phyloP scores from a whole-genome alignment of 352 stramenopile genomes.

The Elongisporangium anandrum region DNA sequence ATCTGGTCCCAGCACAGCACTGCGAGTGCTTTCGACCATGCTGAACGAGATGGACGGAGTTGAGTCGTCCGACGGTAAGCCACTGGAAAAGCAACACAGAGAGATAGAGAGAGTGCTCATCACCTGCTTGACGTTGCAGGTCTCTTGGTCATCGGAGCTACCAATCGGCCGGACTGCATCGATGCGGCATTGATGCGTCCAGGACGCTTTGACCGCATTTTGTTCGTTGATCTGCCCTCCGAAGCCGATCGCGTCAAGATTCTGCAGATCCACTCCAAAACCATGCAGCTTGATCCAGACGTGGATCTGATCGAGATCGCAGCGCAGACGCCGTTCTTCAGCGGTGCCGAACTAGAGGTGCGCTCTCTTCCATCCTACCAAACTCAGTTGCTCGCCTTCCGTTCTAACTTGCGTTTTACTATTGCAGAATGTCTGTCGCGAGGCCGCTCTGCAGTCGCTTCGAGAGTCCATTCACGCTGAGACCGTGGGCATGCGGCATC shows the following conservation, averaged over 20 bases:
- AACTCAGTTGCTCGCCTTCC: not conserved
- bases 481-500: constrained; percentile 53
- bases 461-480: constrained; percentile 60
- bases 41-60: constrained; percentile 98
- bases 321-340: constrained; percentile 56
- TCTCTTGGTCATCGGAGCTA: constrained; percentile 96
- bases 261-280: constrained; percentile 67
- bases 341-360: constrained; percentile 86
- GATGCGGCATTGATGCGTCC: constrained; percentile 96
- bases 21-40: constrained; percentile 96
- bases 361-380: not conserved
- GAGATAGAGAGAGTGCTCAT: not conserved
- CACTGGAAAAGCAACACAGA: not conserved
- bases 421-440: constrained; percentile 79
- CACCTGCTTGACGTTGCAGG: constrained; percentile 10
- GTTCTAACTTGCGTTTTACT: not conserved
- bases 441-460: constrained; percentile 70
- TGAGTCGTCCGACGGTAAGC: constrained; percentile 84
- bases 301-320: constrained; percentile 62
- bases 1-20: constrained; percentile 53
- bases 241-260: constrained; percentile 57
- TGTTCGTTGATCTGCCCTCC: constrained; percentile 92
- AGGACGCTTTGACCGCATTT: constrained; percentile 93
- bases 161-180: constrained; percentile 97
- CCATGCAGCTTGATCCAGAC: constrained; percentile 58